Conservation (phyloP, 2,329 filamentous ascomycete genomes). For the Bipolaris sorokiniana region DNA sequence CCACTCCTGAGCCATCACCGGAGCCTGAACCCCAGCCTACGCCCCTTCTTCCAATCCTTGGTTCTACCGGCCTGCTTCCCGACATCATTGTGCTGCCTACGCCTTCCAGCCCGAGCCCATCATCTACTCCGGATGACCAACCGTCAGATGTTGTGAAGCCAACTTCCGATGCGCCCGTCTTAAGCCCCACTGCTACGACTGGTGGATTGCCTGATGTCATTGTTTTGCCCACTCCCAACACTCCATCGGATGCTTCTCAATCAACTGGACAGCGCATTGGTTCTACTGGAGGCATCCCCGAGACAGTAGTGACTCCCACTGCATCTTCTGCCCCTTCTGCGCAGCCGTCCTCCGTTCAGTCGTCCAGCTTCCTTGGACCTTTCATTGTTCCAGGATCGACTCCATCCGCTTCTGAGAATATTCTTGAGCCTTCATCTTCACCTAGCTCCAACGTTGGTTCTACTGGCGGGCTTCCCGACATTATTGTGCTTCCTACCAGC, state of each 20-base stretch:
- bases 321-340: slow-evolving; percentile 15
- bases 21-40: not conserved
- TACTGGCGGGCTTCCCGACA: slow-evolving; percentile 1
- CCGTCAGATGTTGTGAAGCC: slow-evolving; percentile 4
- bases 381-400: slow-evolving; percentile 35
- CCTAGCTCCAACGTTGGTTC: slow-evolving; percentile 7
- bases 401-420: slow-evolving; percentile 19
- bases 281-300: slow-evolving; percentile 25
- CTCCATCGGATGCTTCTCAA: slow-evolving; percentile 1
- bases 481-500: slow-evolving; percentile 9
- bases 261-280: slow-evolving; percentile 16
- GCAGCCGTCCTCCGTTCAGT: slow-evolving; percentile 12
- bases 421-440: slow-evolving; percentile 18
- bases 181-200: not conserved
- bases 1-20: not conserved
- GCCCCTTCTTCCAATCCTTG: slow-evolving; percentile 15
- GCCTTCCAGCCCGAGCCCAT: not conserved
- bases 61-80: slow-evolving; percentile 30
- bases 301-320: slow-evolving; percentile 25
- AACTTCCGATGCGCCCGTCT: not conserved
- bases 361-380: slow-evolving; percentile 31
- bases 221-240: not conserved
- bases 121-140: not conserved
- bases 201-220: slow-evolving; percentile 1
- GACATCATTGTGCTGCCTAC: slow-evolving; percentile 14